phyloP scores from a whole-genome alignment of 2,329 filamentous ascomycete genomes.

The Aspergillus ibericus region DNA sequence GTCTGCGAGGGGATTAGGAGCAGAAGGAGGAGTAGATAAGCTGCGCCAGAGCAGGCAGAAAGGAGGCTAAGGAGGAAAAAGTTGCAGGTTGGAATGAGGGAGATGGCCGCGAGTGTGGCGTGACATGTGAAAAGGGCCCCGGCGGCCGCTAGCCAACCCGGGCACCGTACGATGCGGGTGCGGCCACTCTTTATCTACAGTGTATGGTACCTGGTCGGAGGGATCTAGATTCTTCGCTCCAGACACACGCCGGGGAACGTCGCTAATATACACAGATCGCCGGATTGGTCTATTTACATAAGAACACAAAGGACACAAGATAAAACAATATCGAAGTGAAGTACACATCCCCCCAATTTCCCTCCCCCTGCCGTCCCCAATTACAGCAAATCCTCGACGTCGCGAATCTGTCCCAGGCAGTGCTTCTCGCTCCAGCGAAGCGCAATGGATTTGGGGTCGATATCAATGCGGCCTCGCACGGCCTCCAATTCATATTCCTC shows the following conservation, averaged over 20 bases:
- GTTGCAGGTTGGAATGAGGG: not conserved
- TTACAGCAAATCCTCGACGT: not conserved
- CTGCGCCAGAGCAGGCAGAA: not conserved
- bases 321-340: too few relatives aligned
- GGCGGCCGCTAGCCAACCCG: not conserved
- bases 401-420: not conserved
- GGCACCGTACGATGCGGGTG: constrained; percentile 11
- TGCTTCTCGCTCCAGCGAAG: constrained; percentile 19
- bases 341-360: too few relatives aligned
- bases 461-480: constrained; percentile 19
- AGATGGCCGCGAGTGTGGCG: constrained; percentile 23
- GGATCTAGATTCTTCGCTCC: too few relatives aligned
- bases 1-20: not conserved
- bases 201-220: too few relatives aligned
- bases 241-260: too few relatives aligned
- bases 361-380: too few relatives aligned
- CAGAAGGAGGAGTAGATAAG: not conserved
- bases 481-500: constrained; percentile 31
- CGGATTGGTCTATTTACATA: too few relatives aligned
- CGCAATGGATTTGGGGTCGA: constrained; percentile 12
- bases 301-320: too few relatives aligned
- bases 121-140: constrained; percentile 33
- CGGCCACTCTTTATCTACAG: too few relatives aligned
- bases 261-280: too few relatives aligned
- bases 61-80: constrained; percentile 2